Percentiles rank a stretch among this genome's conserved stretches.
Evolutionary conservation across 805 yeast genomes (phyloP).

Genomic region (Metschnikowia lochheadii): DNA sequence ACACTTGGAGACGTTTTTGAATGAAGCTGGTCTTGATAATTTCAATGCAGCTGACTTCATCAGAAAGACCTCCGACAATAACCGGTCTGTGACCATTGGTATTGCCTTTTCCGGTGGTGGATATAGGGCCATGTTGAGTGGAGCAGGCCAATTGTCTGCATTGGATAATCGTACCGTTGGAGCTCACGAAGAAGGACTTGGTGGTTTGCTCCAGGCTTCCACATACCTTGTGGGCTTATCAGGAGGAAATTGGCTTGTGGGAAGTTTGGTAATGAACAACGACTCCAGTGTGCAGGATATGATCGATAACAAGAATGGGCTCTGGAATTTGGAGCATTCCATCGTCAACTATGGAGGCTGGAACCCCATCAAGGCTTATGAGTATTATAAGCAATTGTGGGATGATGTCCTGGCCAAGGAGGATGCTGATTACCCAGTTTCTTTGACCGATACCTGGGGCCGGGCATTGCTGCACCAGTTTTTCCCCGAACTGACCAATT

Average conservation of each 20-base stretch:
- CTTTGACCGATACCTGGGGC: slow-evolving; percentile 43
- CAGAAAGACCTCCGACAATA: slow-evolving; percentile 24
- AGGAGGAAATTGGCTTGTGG: slow-evolving; percentile 59
- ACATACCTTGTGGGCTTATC: slow-evolving; percentile 19
- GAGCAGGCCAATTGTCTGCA: slow-evolving; percentile 81
- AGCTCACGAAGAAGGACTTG: slow-evolving; percentile 19
- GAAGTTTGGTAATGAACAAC: slow-evolving; percentile 56
- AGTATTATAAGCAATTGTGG: slow-evolving; percentile 25
- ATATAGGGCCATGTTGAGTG: slow-evolving; percentile 81
- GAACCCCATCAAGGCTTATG: slow-evolving; percentile 15
- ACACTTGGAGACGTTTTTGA: slow-evolving; percentile 43
- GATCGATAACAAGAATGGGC: slow-evolving; percentile 18
- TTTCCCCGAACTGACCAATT: slow-evolving; percentile 25
- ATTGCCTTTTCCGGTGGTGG: slow-evolving; percentile 80
- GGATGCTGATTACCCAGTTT: slow-evolving; percentile 35
- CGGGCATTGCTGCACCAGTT: slow-evolving; percentile 39
- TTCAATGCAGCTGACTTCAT: slow-evolving; percentile 44
- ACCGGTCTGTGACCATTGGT: slow-evolving; percentile 46
- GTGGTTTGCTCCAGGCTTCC: slow-evolving; percentile 20
- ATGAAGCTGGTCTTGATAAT: slow-evolving; percentile 43
- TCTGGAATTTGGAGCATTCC: slow-evolving; percentile 35
- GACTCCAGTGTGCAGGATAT: slow-evolving; percentile 49
- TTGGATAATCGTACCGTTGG: slow-evolving; percentile 63
- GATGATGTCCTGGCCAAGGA: slow-evolving; percentile 28
- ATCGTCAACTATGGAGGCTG: slow-evolving; percentile 25